Conservation (phyloP, 75 land plant species). For the Selaginella tamariscina region DNA sequence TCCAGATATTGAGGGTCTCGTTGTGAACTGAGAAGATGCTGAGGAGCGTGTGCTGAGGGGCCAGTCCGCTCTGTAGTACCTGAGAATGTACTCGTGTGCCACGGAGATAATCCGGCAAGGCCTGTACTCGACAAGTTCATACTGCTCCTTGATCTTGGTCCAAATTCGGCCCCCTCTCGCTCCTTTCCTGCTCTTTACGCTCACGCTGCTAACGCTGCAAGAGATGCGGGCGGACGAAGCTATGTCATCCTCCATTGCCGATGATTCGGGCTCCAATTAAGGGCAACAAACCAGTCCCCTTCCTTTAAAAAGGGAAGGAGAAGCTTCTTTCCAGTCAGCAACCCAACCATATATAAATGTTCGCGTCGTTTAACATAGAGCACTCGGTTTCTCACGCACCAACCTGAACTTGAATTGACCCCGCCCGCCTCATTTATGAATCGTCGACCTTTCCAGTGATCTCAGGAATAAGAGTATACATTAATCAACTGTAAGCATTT, state of each 20-base stretch:
- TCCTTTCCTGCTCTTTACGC: not conserved
- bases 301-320: not conserved
- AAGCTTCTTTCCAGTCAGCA: no score
- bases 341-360: no score
- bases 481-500: not conserved
- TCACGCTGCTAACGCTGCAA: not conserved
- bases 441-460: no score
- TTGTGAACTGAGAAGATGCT: slow-evolving; percentile 82
- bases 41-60: slow-evolving; percentile 42
- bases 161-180: slow-evolving; percentile 12
- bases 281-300: not conserved
- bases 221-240: not conserved
- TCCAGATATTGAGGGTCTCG: slow-evolving; percentile 90
- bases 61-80: slow-evolving; percentile 62
- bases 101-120: slow-evolving; percentile 60
- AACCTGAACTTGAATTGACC: no score
- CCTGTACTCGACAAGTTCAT: slow-evolving; percentile 50
- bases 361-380: no score
- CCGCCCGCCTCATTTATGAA: no score
- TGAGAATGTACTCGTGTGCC: slow-evolving; percentile 67
- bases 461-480: not conserved
- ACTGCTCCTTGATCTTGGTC: slow-evolving; percentile 29
- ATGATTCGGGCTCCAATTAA: no score
- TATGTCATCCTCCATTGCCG: no score
- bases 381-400: no score